A percentile compares a stretch with the other conserved stretches of the same genome.
Conservation (phyloP, 495 filamentous ascomycete species). For the Hapsidospora chrysogenum region DNA sequence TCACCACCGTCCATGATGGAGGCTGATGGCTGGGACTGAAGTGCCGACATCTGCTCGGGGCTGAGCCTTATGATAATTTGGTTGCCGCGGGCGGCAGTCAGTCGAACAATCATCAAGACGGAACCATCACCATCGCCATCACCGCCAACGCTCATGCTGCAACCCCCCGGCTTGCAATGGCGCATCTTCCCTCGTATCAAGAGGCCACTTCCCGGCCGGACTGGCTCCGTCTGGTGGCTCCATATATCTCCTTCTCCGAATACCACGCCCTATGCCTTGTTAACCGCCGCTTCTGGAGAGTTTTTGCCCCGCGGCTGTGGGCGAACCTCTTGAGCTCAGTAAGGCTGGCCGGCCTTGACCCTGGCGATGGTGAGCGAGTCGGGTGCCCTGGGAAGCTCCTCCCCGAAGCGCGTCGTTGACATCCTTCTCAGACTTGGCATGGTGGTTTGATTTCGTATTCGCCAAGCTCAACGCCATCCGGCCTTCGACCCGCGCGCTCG, state of each 20-base stretch:
- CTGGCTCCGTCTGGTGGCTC: constrained; percentile 26
- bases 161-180: too few relatives aligned
- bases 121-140: too few relatives aligned
- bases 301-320: constrained; percentile 30
- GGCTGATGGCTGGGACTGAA: too few relatives aligned
- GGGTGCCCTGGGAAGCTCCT: too few relatives aligned
- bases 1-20: too few relatives aligned
- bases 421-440: constrained; percentile 23
- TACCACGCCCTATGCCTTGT: constrained; percentile 26
- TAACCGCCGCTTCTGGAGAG: constrained; percentile 18
- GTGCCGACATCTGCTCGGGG: too few relatives aligned
- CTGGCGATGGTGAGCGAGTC: constrained; percentile 21
- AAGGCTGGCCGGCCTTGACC: constrained; percentile 12
- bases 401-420: too few relatives aligned
- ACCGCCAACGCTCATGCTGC: too few relatives aligned
- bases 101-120: too few relatives aligned
- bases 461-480: constrained; percentile 11
- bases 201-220: constrained; percentile 19
- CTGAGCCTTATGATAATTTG: too few relatives aligned
- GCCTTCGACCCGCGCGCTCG: constrained; percentile 10
- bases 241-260: constrained; percentile 13
- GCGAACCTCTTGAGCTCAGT: constrained; percentile 21
- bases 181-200: constrained; percentile 23
- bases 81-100: too few relatives aligned
- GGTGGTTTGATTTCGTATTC: constrained; percentile 21